Conservation (phyloP, 2,329 filamentous ascomycete genomes). For the Ophiostoma australiae region DNA sequence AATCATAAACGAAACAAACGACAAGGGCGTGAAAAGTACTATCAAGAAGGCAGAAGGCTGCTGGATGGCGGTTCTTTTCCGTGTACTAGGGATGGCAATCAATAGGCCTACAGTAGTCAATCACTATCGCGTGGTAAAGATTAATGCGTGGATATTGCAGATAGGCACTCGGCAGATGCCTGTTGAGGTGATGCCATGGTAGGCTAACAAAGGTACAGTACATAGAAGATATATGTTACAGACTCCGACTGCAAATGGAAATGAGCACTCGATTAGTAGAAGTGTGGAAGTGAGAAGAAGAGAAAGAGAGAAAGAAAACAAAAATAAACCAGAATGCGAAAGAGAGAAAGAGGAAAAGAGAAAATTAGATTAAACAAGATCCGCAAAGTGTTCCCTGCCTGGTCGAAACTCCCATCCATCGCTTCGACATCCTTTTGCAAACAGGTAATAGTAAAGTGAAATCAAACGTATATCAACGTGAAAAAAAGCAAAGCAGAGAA, state of each 20-base stretch:
- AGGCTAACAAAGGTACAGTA: neutral
- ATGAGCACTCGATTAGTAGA: neutral
- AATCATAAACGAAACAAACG: neutral
- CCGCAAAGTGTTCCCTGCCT: constrained; percentile 9
- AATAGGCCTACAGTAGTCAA: too few species aligned
- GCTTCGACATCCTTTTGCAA: constrained; percentile 4
- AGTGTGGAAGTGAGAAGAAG: neutral
- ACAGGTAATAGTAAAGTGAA: constrained; percentile 10
- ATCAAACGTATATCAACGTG: neutral
- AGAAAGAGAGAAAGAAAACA: neutral
- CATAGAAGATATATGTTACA: neutral
- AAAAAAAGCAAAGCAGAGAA: neutral
- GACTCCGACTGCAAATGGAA: neutral
- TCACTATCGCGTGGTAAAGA: too few species aligned
- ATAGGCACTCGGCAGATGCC: neutral
- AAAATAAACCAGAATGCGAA: neutral
- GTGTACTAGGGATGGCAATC: neutral
- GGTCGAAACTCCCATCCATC: constrained; percentile 9
- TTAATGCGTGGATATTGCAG: too few species aligned
- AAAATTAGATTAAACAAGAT: neutral
- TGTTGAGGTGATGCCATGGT: neutral
- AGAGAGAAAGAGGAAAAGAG: neutral
- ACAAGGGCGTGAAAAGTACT: neutral
- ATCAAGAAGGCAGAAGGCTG: neutral
- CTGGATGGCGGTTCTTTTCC: neutral